Percentiles rank a stretch among this genome's conserved stretches.
Conservation (phyloP, 306 rosid genomes). For the Acacia confusa region DNA sequence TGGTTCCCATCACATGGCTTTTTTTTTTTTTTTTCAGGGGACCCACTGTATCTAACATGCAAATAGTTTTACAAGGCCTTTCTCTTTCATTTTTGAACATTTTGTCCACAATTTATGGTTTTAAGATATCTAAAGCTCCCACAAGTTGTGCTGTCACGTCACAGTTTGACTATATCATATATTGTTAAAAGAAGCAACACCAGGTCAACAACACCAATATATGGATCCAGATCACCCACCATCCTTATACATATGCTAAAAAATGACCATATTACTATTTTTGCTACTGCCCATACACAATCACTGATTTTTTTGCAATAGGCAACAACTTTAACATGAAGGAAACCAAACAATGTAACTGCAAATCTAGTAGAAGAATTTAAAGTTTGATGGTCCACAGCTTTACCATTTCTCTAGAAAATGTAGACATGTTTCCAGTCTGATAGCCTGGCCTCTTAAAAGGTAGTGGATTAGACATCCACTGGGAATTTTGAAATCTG, state of each 20-base stretch:
- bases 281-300: background rate
- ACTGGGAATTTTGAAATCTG: conserved; percentile 32
- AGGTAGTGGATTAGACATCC: conserved; percentile 42
- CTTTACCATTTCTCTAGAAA: conserved; percentile 47
- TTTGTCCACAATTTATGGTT: background rate
- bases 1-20: background rate
- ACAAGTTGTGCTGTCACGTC: background rate
- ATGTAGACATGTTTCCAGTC: conserved; percentile 36
- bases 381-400: conserved; percentile 13
- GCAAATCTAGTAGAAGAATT: conserved; percentile 24
- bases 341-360: conserved; percentile 19
- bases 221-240: background rate
- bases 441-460: conserved; percentile 43
- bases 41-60: background rate
- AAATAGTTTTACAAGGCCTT: background rate
- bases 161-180: background rate
- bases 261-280: background rate
- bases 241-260: background rate
- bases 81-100: background rate
- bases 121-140: background rate
- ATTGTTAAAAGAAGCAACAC: background rate
- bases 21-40: background rate
- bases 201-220: background rate
- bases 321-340: background rate
- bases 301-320: background rate